A percentile compares a stretch with the other conserved stretches of the same genome.
phyloP scores from a whole-genome alignment of 2,329 filamentous ascomycete genomes.

The Phyllosticta citribraziliensis region DNA sequence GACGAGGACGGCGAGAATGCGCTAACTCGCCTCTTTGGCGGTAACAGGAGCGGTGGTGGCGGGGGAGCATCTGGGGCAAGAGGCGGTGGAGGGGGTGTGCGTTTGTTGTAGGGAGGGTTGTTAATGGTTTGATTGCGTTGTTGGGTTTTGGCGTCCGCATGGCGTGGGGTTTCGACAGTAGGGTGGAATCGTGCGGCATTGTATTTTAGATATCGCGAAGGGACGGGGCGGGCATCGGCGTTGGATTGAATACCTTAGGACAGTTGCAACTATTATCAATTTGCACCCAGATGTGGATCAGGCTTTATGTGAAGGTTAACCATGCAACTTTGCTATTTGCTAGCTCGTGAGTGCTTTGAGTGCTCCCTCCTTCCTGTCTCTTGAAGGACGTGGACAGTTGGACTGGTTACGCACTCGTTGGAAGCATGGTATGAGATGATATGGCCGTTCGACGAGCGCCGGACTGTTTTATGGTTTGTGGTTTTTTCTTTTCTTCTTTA shows the following conservation, averaged over 20 bases:
- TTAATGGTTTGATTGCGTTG: not conserved
- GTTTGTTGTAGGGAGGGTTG: not conserved
- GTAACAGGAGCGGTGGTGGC: not conserved
- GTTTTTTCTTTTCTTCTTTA: too few relatives aligned
- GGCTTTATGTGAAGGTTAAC: too few relatives aligned
- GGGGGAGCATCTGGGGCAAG: not conserved
- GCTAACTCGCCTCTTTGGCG: not conserved
- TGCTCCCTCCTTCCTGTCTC: too few relatives aligned
- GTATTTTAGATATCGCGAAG: not conserved
- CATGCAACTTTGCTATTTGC: too few relatives aligned
- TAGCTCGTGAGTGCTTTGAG: too few relatives aligned
- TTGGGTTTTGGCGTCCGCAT: not conserved
- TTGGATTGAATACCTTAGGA: not conserved
- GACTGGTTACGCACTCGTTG: too few relatives aligned
- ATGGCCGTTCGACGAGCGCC: too few relatives aligned
- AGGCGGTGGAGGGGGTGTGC: not conserved
- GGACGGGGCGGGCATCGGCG: not conserved
- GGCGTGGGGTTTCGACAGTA: not conserved
- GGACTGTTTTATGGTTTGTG: too few relatives aligned
- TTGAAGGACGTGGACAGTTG: too few relatives aligned
- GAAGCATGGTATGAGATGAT: too few relatives aligned
- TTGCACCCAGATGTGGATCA: not conserved
- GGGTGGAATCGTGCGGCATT: not conserved
- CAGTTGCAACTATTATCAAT: not conserved
- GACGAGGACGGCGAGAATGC: constrained; percentile 17